A percentile compares a stretch with the other conserved stretches of the same genome.
These are phyloP conservation scores for Cladophialophora bantiana DNA, from an alignment of 2,329 filamentous ascomycete genomes.

Conservation along the genomic window DNA sequence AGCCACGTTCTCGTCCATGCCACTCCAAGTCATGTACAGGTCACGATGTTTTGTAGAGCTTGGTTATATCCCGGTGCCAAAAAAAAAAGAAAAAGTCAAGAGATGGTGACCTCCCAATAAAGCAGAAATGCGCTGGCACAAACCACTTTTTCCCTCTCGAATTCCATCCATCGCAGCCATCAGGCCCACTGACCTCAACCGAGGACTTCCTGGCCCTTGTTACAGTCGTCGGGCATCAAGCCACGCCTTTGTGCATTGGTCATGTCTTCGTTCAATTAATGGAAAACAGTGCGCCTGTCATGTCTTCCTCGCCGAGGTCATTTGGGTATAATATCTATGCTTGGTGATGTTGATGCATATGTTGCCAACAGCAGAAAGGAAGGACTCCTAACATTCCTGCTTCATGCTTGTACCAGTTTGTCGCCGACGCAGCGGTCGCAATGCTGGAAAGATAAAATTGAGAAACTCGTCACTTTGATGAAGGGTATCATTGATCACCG, in stretches of 20 bases:
- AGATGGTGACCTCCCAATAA: constrained; percentile 9
- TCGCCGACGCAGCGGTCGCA: constrained; percentile 33
- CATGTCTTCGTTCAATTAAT: constrained; percentile 22
- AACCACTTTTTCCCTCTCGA: constrained; percentile 29
- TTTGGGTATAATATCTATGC: constrained; percentile 33
- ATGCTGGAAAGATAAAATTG: constrained; percentile 30
- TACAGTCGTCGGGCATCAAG: constrained; percentile 19
- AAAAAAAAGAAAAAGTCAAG: neutral
- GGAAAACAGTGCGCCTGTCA: constrained; percentile 21
- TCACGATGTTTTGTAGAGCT: constrained; percentile 16
- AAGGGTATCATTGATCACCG: constrained; percentile 33
- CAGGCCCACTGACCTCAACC: constrained; percentile 7
- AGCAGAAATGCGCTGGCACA: constrained; percentile 6
- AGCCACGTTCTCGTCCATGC: constrained; percentile 14
- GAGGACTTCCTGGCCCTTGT: constrained; percentile 20
- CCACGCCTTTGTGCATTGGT: constrained; percentile 23
- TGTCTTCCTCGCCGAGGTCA: constrained; percentile 9
- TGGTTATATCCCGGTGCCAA: constrained; percentile 14
- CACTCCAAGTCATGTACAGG: constrained; percentile 20
- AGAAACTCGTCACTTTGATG: constrained; percentile 30
- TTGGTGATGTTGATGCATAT: constrained; percentile 20
- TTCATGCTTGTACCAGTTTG: constrained; percentile 30
- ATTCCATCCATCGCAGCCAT: constrained; percentile 17
- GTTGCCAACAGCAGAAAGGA: constrained; percentile 27
- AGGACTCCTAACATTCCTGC: constrained; percentile 32